Evolutionary conservation across 2,329 filamentous ascomycete genomes (phyloP), one percentile per base, ranked within the genome.

Genomic region (Hymenoscyphus repandus): DNA sequence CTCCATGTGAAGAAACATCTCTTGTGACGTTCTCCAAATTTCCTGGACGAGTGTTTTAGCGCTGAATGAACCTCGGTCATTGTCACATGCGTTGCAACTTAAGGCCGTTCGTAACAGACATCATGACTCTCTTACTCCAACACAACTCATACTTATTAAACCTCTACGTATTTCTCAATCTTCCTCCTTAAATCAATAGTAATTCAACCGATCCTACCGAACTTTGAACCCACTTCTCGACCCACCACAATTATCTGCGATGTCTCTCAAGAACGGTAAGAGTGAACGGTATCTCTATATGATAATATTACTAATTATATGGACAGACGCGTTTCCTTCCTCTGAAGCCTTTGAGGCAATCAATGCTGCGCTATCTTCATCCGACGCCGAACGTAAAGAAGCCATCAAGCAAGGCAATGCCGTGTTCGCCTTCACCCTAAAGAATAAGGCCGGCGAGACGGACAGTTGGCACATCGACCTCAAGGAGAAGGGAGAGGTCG

Each of bases 381-480:
- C 79, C 69, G 83, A 87, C 27, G 78, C 80, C 58, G 88, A 90
- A 64, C 84, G 85, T 72, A 86, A 95, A 74, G 85, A 90, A 59
- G 91, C 92, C 61, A 85, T 97, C 71, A 92, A 95, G 73, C 83
- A 90, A 68, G 92, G 84, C 67, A 86, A 86, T 64, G 90, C 87
- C 54, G 76, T 97, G 69, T 96, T 95, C 70, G 85, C 85, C 54
- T 97, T 99, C 74, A 90, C 82, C 49, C 76, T 99, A 60, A 97
- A 95, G 79, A 99, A 99, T 79, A 71, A 75, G 52, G 78, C 78
- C 20, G 90, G 89, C 63, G 81, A 91, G 70, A 84, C 83, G 52
- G 83, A 89, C 65, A 87, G 82, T 73, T 99, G 93, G 93, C 82
- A 95, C 75, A 88, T 99, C 62, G 93, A 99, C 70, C 82, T 99